These are phyloP conservation scores for Alternaria dauci DNA, from an alignment of 2,329 filamentous ascomycete species.

Conservation along the genomic window DNA sequence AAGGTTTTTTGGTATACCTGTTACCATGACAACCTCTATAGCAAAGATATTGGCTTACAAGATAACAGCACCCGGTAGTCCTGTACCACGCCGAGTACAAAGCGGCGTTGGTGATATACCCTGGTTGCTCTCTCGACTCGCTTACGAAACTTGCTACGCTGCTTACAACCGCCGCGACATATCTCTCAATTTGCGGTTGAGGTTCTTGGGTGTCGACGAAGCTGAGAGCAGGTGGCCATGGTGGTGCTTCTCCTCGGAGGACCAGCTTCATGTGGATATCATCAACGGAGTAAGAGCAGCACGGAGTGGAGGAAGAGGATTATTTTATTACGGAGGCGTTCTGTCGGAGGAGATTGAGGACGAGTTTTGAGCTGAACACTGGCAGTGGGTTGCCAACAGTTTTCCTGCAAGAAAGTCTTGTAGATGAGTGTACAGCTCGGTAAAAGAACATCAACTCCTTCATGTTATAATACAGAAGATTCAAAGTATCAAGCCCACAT, in stretches of 20 bases:
- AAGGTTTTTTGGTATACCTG: not conserved
- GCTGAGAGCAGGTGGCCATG: not conserved
- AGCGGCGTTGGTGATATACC: not conserved
- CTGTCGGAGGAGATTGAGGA: not conserved
- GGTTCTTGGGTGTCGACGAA: not conserved
- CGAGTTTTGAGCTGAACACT: not conserved
- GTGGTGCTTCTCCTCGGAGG: not conserved
- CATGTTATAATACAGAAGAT: too few relatives aligned
- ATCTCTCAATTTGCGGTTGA: not conserved
- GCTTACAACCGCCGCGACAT: not conserved
- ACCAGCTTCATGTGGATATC: not conserved
- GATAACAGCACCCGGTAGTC: not conserved
- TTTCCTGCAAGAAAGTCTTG: not conserved
- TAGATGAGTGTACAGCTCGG: too few relatives aligned
- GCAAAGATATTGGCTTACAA: not conserved
- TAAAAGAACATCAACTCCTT: too few relatives aligned
- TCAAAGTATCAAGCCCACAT: too few relatives aligned
- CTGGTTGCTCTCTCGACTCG: slow-evolving; percentile 1
- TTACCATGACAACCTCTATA: not conserved
- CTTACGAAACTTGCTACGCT: not conserved
- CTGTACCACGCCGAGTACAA: not conserved
- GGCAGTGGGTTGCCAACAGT: not conserved
- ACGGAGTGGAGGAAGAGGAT: not conserved
- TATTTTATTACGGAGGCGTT: slow-evolving; percentile 3
- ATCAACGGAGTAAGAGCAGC: not conserved